phyloP scores from a whole-genome alignment of 495 filamentous ascomycete genomes.

The Thozetella sp. region DNA sequence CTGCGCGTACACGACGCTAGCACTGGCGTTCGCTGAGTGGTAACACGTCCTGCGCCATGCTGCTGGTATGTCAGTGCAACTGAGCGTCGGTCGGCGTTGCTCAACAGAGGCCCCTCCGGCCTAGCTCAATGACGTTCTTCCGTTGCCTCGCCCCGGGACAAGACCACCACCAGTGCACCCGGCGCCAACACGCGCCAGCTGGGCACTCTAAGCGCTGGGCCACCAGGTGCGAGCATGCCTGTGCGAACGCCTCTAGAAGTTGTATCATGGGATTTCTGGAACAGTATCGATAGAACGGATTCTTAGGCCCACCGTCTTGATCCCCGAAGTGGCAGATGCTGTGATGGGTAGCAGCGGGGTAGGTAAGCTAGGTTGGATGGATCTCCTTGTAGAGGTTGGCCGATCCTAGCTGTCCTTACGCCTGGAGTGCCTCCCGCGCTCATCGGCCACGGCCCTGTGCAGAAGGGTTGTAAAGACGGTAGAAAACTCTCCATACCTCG shows the following conservation, averaged over 20 bases:
- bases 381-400: background rate
- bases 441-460: no score
- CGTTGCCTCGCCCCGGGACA: background rate
- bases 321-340: background rate
- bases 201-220: background rate
- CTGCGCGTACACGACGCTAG: no score
- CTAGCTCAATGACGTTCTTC: no score
- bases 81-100: background rate
- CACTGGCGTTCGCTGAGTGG: no score
- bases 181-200: background rate
- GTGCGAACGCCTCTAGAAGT: background rate
- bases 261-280: background rate
- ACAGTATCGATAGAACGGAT: background rate
- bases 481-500: no score
- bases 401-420: no score
- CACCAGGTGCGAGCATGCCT: background rate
- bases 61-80: background rate
- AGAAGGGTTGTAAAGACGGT: no score
- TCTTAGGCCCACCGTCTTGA: background rate
- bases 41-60: no score
- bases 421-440: no score
- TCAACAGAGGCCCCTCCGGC: no score
- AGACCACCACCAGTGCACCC: background rate
- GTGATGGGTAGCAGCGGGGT: background rate
- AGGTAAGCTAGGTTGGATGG: background rate